Evolutionary conservation across 1,139 yeast genomes (phyloP), one percentile per base, ranked within the genome.

Genomic region (Saccharomyces pastorianus): DNA sequence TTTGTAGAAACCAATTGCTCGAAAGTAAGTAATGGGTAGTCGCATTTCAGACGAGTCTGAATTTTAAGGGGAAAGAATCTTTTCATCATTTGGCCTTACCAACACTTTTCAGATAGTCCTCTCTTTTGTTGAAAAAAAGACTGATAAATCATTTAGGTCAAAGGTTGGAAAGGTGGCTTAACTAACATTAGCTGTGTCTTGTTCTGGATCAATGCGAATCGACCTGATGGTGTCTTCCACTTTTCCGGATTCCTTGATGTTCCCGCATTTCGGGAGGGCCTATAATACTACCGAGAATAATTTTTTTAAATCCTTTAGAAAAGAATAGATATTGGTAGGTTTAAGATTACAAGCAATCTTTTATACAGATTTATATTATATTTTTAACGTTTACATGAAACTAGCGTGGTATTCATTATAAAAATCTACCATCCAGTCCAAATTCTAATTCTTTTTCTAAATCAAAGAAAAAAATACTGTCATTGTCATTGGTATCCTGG

Each of bases 121-220:
- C n/a, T 7, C 5, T 13, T 9, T 34, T 34, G 41, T 7, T 20
- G n/a, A n/a, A 20, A 7, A 14, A 34, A 91, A 86, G 28, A 34
- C 42, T 14, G 11, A 14, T 5, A 34, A 14, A 7, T 9, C 42
- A 34, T 14, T 34, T 14, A 34, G 5, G n/a, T n/a, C n/a, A n/a
- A n/a, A n/a, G n/a, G n/a, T n/a, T n/a, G n/a, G n/a, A n/a, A 9
- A 9, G 23, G 23, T 4, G 23, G 2, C 23, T 20, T 4, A 20
- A 20, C 23, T 20, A 20, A 20, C 23, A 20, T 20, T 20, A 20
- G 23, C 23, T 20, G 3, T 20, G 23, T 20, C 23, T 20, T 20
- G 23, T 20, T 20, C 23, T 20, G 23, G 42, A 34, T 34, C 42
- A 34, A 8, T 11, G 23, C 23, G 3, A 17, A 34, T 14, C 11